Evolutionary conservation across 495 filamentous ascomycete genomes (phyloP).

Genomic region (Podospora pseudocomata): DNA sequence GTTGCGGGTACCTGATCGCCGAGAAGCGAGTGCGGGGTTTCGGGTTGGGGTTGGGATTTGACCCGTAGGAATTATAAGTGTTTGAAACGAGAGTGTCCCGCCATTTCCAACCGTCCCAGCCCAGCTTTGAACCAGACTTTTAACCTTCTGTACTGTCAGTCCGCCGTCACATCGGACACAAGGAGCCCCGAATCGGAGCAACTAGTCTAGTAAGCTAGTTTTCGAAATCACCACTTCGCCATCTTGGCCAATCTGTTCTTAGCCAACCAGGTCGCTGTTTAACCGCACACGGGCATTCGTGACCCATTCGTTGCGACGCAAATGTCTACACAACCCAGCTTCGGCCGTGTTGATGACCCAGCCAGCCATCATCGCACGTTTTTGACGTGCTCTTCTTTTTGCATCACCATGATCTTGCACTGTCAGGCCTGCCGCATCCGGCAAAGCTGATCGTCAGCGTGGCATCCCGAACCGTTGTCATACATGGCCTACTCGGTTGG

Average conservation of each 20-base stretch:
- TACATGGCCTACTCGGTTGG: constrained; percentile 7
- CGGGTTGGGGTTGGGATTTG: not conserved
- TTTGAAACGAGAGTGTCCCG: not conserved
- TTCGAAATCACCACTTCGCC: not conserved
- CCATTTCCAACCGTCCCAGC: not conserved
- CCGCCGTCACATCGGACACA: not conserved
- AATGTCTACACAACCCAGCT: not conserved
- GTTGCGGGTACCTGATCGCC: not conserved
- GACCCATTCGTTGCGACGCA: not conserved
- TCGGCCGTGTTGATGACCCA: not conserved
- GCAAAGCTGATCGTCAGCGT: constrained; percentile 14
- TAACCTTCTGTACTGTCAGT: not conserved
- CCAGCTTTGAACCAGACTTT: not conserved
- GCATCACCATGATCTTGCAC: not conserved
- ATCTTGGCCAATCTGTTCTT: not conserved
- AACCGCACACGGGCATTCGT: constrained; percentile 1
- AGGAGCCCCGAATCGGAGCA: not conserved
- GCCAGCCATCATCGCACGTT: not conserved
- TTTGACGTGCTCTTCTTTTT: not conserved
- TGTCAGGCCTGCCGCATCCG: not conserved
- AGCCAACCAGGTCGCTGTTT: not conserved
- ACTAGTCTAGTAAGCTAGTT: not conserved
- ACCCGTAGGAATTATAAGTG: too few relatives aligned
- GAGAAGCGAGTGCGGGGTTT: not conserved
- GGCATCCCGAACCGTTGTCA: not conserved